Percentiles rank a stretch among this genome's conserved stretches.
Evolutionary conservation across 495 filamentous ascomycete species (phyloP).

Genomic region (Penicillium ucsense): DNA sequence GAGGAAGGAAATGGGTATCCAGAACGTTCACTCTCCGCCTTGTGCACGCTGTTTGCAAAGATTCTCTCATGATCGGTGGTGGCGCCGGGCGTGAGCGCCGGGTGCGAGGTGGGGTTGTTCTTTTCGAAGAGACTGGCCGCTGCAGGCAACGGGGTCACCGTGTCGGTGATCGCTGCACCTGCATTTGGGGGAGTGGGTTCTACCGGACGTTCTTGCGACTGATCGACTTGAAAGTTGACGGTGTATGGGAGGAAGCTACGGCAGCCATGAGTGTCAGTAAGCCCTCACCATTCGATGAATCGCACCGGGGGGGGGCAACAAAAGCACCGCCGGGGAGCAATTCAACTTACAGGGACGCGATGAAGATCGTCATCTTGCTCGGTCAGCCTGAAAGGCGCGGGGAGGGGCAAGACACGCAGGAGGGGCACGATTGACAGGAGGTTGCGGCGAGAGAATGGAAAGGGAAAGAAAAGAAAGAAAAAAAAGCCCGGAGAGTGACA

Average conservation of each 20-base stretch:
- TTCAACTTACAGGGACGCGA: slow-evolving; percentile 67
- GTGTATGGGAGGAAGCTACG: slow-evolving; percentile 83
- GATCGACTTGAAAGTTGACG: slow-evolving; percentile 55
- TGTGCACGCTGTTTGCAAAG: slow-evolving; percentile 38
- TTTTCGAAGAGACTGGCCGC: slow-evolving; percentile 31
- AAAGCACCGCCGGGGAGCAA: too few relatives aligned
- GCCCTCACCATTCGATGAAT: too few relatives aligned
- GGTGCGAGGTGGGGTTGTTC: slow-evolving; percentile 28
- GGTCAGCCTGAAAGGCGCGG: slow-evolving; percentile 3
- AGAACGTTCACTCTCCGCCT: slow-evolving; percentile 19
- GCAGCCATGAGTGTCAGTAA: background rate
- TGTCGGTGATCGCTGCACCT: background rate
- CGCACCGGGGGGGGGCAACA: too few relatives aligned
- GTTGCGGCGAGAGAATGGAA: background rate
- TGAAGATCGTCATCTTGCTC: slow-evolving; percentile 66
- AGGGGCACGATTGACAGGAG: background rate
- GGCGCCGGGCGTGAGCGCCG: slow-evolving; percentile 45
- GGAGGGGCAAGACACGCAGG: background rate
- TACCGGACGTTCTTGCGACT: slow-evolving; percentile 17
- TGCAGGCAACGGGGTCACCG: slow-evolving; percentile 26
- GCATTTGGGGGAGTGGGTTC: slow-evolving; percentile 24
- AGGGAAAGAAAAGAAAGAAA: background rate
- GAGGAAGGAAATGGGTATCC: slow-evolving; percentile 28
- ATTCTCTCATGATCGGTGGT: slow-evolving; percentile 51
- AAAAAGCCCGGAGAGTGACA: background rate